Base-by-base conservation (phyloP, 2,329 filamentous ascomycete genomes). In the Cladosporium sp. region DNA sequence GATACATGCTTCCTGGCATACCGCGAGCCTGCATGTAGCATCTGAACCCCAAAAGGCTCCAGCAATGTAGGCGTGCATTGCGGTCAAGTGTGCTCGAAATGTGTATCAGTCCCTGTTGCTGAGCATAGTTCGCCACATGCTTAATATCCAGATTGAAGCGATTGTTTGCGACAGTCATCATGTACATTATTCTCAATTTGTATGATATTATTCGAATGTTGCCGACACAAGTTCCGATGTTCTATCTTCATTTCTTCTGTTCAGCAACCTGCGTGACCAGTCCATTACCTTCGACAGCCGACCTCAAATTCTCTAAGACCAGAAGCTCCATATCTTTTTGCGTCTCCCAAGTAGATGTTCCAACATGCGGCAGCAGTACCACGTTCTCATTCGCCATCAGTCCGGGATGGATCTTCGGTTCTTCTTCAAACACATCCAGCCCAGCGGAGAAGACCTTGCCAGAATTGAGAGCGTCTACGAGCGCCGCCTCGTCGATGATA, bases 241-340 rank as follows among this genome's bases (percentile, higher is more conserved):
- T 15, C 42, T 45, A 45, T 17, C 38, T 49, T 34, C 30, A 34
- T 60, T 73, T 73, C 68, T 80, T 82, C 75, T 87, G 84, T 71
- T 86, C 84, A 3, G 81, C 78, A 40, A 87, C 80, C 61, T 81
- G 77, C n/a, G 84, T 87, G 59, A 86, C 71, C 69, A 87, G 70
- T 60, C 77, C 78, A 4, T 82, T 82, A 60, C 80, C 77, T 66
- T 84, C 78, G 39, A 87, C 76, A 5, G 80, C 83, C 34, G 73
- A 78, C 66, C 79, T 79, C 69, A 87, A 62, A 63, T 86, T 86
- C 34, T 82, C 76, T 67, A 86, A 61, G 17, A 85, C 82, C 63
- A 85, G 67, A 55, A 84, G 66, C 69, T 86, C 83, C 83, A 85
- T 86, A 57, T 84, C 54, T 42, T 28, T 56, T 40, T 56, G 54